A percentile compares a stretch with the other conserved stretches of the same genome.
Conservation (phyloP, 2,329 filamentous ascomycete species). For the Fusarium sp. region DNA sequence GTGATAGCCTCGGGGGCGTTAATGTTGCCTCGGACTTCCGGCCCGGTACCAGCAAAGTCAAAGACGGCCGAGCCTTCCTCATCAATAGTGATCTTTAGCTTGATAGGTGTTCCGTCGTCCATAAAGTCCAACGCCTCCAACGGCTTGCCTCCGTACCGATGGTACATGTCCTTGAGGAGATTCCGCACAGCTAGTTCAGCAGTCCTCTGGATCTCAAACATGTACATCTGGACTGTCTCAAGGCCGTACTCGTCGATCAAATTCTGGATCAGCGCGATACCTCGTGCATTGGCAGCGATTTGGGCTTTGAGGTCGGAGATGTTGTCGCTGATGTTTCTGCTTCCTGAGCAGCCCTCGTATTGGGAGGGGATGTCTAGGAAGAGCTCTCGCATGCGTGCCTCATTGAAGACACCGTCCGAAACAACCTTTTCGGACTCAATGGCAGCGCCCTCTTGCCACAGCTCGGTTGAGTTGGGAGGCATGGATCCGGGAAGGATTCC, state of each 20-base stretch:
- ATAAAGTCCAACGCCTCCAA: not conserved
- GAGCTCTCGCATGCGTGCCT: slow-evolving; percentile 74
- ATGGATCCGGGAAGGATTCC: slow-evolving; percentile 83
- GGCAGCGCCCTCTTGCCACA: slow-evolving; percentile 70
- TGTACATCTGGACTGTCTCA: slow-evolving; percentile 70
- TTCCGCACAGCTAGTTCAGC: slow-evolving; percentile 45
- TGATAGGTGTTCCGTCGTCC: not conserved
- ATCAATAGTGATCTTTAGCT: not conserved
- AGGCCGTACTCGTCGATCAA: slow-evolving; percentile 78
- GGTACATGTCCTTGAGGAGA: not conserved
- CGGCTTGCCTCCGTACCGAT: not conserved
- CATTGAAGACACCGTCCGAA: slow-evolving; percentile 78
- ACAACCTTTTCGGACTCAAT: slow-evolving; percentile 76
- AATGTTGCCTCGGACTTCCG: not conserved
- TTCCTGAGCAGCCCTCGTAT: not conserved
- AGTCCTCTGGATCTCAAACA: slow-evolving; percentile 53
- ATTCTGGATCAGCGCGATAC: slow-evolving; percentile 74
- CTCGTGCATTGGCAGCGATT: not conserved
- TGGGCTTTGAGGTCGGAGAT: slow-evolving; percentile 79
- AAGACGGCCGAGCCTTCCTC: not conserved
- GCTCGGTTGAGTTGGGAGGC: slow-evolving; percentile 75
- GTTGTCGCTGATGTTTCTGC: slow-evolving; percentile 60
- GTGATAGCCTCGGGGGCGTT: not conserved
- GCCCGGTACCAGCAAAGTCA: not conserved
- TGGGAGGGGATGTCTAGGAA: slow-evolving; percentile 76